Base-by-base conservation (phyloP, 2,329 filamentous ascomycete genomes). In the Mariannaea sp. region DNA sequence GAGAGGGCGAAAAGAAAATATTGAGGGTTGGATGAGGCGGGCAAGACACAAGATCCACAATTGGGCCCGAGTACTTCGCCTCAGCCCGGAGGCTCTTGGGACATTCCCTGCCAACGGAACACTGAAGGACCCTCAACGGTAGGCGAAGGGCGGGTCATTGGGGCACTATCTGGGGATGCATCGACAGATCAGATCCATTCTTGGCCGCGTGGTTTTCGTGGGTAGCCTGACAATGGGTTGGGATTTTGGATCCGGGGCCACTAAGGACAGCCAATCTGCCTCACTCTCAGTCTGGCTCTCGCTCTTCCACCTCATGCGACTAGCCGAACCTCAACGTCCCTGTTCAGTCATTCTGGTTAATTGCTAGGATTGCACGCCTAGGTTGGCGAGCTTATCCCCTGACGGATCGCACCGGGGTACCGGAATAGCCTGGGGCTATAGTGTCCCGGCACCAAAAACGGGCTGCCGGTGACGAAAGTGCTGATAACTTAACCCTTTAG, bases 1-100 rank as follows among this genome's bases (percentile, higher is more conserved):
- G 52, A 50, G 52, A 30, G 30, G 59, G 49, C 46, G 48, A 60
- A 30, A 38, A 22, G 17, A 39, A 19, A 49, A 46, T 46, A 50
- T 40, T 43, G 41, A 61, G 60, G 56, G 60, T 65, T 66, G 61
- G 55, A 62, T 39, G 51, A 62, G 57, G 58, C 43, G 54, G 51
- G 41, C 50, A 44, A 44, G 49, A 49, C 30, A 35, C 38, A 50
- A 61, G 58, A 62, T 69, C 69, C 69, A 71, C 70, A 71, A 60
- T 71, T 71, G 65, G 69, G 69, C 69, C 58, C 69, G 67, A 65
- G 63, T 71, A 70, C 69, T 70, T 71, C 53, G 49, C 50, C 58
- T 62, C 59, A 58, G 29, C 51, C 46, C 58, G 51, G 56, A 58
- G 58, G 48, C 52, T 55, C 56, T 57, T 55, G 55, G 49, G 59